Evolutionary conservation across 768 basidiomycete genomes (phyloP).

Genomic region (Boletus reticulatus): DNA sequence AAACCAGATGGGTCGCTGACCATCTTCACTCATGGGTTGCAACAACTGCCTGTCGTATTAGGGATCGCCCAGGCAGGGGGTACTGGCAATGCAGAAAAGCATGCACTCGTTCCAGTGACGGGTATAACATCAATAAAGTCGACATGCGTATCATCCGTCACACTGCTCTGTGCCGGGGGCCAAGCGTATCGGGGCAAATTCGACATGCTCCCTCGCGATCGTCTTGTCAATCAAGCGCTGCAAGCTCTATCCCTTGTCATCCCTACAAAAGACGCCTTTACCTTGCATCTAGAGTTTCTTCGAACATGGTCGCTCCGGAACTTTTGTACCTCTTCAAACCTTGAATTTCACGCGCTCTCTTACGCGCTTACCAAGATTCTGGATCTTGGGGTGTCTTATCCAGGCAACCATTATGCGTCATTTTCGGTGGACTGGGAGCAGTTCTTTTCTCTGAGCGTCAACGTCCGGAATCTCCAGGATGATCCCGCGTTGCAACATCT

Average conservation of each 20-base stretch:
- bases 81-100: background rate
- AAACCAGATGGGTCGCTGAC: slow-evolving; percentile 52
- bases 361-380: slow-evolving; percentile 51
- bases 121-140: slow-evolving; percentile 47
- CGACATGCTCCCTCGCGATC: slow-evolving; percentile 54
- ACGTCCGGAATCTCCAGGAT: slow-evolving; percentile 50
- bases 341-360: slow-evolving; percentile 58
- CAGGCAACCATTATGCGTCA: slow-evolving; percentile 12
- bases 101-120: slow-evolving; percentile 15
- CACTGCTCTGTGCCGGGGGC: slow-evolving; percentile 53
- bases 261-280: slow-evolving; percentile 53
- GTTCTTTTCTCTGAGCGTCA: slow-evolving; percentile 41
- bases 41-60: slow-evolving; percentile 40
- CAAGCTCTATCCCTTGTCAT: slow-evolving; percentile 61
- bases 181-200: slow-evolving; percentile 45
- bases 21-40: slow-evolving; percentile 61
- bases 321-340: slow-evolving; percentile 42
- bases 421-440: slow-evolving; percentile 45
- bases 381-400: slow-evolving; percentile 33
- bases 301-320: slow-evolving; percentile 50
- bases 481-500: slow-evolving; percentile 57
- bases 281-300: slow-evolving; percentile 55
- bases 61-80: slow-evolving; percentile 10
- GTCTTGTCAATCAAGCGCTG: slow-evolving; percentile 57
- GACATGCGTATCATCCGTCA: slow-evolving; percentile 48